These are phyloP conservation scores for Myriosclerotinia duriaeana DNA, from an alignment of 2,329 filamentous ascomycete genomes.

Conservation along the genomic window DNA sequence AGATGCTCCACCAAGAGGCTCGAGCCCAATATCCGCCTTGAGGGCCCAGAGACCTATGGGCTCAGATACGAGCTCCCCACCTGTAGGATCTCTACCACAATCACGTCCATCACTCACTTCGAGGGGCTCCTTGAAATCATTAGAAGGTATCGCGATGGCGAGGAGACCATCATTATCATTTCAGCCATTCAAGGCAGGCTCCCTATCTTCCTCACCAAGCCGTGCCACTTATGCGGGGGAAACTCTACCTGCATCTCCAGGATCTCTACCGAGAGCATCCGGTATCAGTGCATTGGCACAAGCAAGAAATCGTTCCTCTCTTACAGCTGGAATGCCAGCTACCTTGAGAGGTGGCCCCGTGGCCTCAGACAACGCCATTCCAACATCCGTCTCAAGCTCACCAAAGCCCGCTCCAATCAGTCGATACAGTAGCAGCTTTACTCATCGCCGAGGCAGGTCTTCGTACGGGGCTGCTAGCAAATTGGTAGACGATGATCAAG, in stretches of 20 bases:
- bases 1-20: conserved; percentile 71
- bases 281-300: conserved; percentile 54
- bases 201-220: conserved; percentile 84
- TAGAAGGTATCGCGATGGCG: conserved; percentile 52
- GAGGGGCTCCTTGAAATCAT: conserved; percentile 43
- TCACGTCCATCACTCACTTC: conserved; percentile 38
- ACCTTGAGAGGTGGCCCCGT: conserved; percentile 67
- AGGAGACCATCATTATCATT: conserved; percentile 85
- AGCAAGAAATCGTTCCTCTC: conserved; percentile 67
- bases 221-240: conserved; percentile 39
- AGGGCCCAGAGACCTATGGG: conserved; percentile 64
- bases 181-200: conserved; percentile 94
- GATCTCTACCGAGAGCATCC: conserved; percentile 51
- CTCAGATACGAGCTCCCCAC: conserved; percentile 60
- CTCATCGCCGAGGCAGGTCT: conserved; percentile 74
- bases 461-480: conserved; percentile 74
- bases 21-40: conserved; percentile 82
- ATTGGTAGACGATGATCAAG: conserved; percentile 66
- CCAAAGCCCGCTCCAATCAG: conserved; percentile 76
- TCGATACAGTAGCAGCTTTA: conserved; percentile 92
- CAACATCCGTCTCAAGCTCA: conserved; percentile 69
- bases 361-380: conserved; percentile 58
- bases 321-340: conserved; percentile 73
- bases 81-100: conserved; percentile 51
- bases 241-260: conserved; percentile 53